Percentiles rank a stretch among this genome's conserved stretches.
Conservation (phyloP, 2,329 filamentous ascomycete genomes). For the Botrytis fragariae region DNA sequence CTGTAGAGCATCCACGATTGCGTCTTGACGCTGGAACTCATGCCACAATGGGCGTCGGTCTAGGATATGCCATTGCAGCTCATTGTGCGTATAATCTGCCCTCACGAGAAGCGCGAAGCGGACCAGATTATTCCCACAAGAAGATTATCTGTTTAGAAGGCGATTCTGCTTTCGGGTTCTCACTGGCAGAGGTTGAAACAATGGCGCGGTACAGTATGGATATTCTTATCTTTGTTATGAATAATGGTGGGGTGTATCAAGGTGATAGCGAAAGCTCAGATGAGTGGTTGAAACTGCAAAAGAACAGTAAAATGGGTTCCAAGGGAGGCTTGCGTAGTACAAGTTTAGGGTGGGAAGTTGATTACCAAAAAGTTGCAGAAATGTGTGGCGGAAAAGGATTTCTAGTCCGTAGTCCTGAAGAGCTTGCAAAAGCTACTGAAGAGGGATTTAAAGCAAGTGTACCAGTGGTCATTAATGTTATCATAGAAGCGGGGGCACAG, state of each 20-base stretch:
- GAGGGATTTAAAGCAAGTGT: conserved; percentile 48
- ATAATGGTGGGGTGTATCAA: conserved; percentile 53
- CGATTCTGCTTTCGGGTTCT: conserved; percentile 56
- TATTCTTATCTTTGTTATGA: conserved; percentile 54
- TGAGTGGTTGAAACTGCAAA: conserved; percentile 46
- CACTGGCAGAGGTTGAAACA: conserved; percentile 54
- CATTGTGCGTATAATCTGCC: conserved; percentile 53
- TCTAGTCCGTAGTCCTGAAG: conserved; percentile 50
- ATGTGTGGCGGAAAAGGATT: conserved; percentile 54
- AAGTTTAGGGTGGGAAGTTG: conserved; percentile 52
- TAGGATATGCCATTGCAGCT: conserved; percentile 56
- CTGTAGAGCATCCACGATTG: conserved; percentile 52
- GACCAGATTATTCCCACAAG: conserved; percentile 40
- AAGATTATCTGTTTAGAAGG: conserved; percentile 57
- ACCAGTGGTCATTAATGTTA: conserved; percentile 53
- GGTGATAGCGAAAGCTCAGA: conserved; percentile 43
- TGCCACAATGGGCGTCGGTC: conserved; percentile 58
- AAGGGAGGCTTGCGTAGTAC: conserved; percentile 46
- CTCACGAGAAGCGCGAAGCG: conserved; percentile 38
- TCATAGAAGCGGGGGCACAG: conserved; percentile 51
- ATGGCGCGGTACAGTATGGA: conserved; percentile 55
- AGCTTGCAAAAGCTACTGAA: conserved; percentile 49
- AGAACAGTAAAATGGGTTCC: conserved; percentile 38
- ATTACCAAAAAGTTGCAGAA: conserved; percentile 54
- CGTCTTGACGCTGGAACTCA: conserved; percentile 57